A percentile compares a stretch with the other conserved stretches of the same genome.
Evolutionary conservation across 2,329 filamentous ascomycete species (phyloP).

Genomic region (Diplodia intermedia): DNA sequence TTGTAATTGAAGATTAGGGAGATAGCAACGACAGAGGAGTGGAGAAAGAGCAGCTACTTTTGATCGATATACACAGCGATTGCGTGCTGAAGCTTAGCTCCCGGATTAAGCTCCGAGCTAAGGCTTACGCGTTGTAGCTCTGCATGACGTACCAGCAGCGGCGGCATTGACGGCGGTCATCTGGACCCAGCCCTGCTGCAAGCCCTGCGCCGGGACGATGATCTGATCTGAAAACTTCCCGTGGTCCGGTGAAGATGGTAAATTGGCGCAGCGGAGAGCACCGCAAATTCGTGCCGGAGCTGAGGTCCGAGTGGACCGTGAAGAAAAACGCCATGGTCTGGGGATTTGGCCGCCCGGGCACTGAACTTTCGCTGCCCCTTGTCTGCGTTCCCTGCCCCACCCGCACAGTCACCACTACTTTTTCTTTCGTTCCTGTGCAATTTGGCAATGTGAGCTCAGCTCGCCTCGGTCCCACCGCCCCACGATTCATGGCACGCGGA

Average conservation of each 20-base stretch:
- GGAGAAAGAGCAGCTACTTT: background rate
- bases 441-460: background rate
- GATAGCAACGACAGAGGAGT: background rate
- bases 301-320: background rate
- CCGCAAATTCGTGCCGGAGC: background rate
- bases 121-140: background rate
- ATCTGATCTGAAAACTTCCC: background rate
- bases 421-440: background rate
- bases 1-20: background rate
- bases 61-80: background rate
- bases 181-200: background rate
- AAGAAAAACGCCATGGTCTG: background rate
- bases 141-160: background rate
- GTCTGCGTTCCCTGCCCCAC: too few relatives aligned
- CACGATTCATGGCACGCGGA: background rate
- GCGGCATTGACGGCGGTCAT: too few relatives aligned
- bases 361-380: background rate
- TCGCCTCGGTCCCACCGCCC: background rate
- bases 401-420: background rate
- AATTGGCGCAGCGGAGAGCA: background rate
- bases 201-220: background rate
- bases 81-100: background rate
- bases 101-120: conserved; percentile 1
- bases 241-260: background rate
- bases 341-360: background rate